Evolutionary conservation across 2,329 filamentous ascomycete species (phyloP).

Genomic region (Monosporascus sp.): DNA sequence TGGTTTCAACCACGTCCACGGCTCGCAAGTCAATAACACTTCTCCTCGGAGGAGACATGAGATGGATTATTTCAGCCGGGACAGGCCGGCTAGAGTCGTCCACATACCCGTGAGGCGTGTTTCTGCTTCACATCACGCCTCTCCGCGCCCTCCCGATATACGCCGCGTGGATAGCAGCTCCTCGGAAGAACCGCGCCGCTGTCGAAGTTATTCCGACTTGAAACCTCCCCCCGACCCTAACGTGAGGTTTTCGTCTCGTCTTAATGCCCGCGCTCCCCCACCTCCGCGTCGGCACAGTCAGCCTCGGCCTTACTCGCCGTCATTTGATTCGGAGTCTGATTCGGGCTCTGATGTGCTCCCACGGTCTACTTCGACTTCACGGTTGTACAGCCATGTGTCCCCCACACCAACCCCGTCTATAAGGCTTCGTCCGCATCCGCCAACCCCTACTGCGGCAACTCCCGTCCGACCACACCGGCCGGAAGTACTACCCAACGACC

Average conservation of each 20-base stretch:
- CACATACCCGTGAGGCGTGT: constrained; percentile 21
- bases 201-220: constrained; percentile 49
- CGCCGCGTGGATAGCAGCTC: constrained; percentile 26
- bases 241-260: constrained; percentile 11
- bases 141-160: constrained; percentile 15
- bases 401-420: constrained; percentile 12
- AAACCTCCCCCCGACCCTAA: constrained; percentile 32
- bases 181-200: constrained; percentile 35
- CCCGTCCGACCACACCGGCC: constrained; percentile 16
- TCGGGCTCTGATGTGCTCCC: constrained; percentile 16
- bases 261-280: constrained; percentile 17
- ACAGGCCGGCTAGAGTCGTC: constrained; percentile 25
- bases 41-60: constrained; percentile 22
- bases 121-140: constrained; percentile 16
- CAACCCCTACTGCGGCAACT: constrained; percentile 9
- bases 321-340: constrained; percentile 16
- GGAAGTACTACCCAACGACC: constrained; percentile 20
- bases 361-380: constrained; percentile 13
- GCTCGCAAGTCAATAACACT: constrained; percentile 11
- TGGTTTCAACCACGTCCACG: constrained; percentile 25
- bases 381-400: constrained; percentile 11
- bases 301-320: constrained; percentile 16
- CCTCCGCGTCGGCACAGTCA: constrained; percentile 22
- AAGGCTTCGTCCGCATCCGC: constrained; percentile 16
- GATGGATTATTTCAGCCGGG: constrained; percentile 33